Base-by-base conservation (phyloP, 495 filamentous ascomycete species). In the Penicillium egyptiacum region DNA sequence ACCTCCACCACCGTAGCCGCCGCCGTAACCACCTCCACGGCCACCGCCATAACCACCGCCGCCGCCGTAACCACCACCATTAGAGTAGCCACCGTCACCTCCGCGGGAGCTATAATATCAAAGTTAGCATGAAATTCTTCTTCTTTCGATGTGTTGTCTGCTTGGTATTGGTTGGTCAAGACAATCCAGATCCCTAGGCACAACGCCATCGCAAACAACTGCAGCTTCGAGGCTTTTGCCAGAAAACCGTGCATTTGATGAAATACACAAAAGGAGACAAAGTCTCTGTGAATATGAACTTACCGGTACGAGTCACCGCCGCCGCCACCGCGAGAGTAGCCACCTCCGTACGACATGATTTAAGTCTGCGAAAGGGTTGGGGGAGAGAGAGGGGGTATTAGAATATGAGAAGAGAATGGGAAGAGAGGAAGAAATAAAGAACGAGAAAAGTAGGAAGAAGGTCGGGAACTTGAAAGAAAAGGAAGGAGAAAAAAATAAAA, bases 311-410 rank as follows among this genome's bases (percentile, higher is more conserved):
- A 74, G 55, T 77, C 72, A 50, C 73, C 75, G 3, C 49, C 49
- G 22, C 49, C 50, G 50, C 50, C 45, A 40, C 71, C 71, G 68
- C 81, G 70, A 35, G 68, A 70, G 56, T 74, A 87, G 62, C 87
- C 87, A 64, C 86, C 88, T 63, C 87, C 84, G 83, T 89, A 91
- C 75, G 86, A 90, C 87, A 89, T 86, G 68, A 62, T 75, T 75
- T 67, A 59, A 45, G 49, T 69, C 58, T 64, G 49, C 66, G 60
- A 42, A 64, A 67, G 58, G 50, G 42, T 25, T 58, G 62, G 47
- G 53, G 56, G 51, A 60, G 53, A 66, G 53, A 65, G 43, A 56
- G 58, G 62, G 69, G 64, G 63, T 60, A 68, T 55, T 59, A 60
- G 59, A 48, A 41, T 49, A 59, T 33, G 43, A 50, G 58, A 57